Evolutionary conservation across 176 grass and related monocot species (phyloP).

Genomic region (Alloteropsis semialata): DNA sequence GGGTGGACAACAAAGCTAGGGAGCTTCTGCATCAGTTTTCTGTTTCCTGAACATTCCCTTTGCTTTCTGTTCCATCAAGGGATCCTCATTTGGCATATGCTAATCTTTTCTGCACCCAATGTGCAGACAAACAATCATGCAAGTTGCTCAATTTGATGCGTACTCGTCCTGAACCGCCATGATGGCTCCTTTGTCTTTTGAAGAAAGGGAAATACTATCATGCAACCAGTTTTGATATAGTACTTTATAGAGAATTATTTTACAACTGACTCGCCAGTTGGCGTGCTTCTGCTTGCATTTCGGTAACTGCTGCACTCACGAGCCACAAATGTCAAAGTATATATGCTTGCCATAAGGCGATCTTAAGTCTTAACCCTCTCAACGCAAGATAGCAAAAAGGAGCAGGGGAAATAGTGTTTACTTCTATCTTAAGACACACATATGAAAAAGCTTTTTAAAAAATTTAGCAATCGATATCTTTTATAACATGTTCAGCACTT

Average conservation of each 20-base stretch:
- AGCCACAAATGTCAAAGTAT: not conserved
- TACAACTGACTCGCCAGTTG: not conserved
- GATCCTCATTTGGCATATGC: conserved; percentile 13
- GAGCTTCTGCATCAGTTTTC: not conserved
- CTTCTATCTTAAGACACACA: too few relatives aligned
- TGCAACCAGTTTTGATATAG: not conserved
- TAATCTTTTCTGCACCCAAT: conserved; percentile 18
- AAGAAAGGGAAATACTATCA: not conserved
- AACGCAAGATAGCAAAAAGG: not conserved
- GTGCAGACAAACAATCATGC: conserved; percentile 12
- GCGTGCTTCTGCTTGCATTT: not conserved
- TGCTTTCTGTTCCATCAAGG: conserved; percentile 26
- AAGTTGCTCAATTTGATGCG: conserved; percentile 5
- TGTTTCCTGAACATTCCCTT: not conserved
- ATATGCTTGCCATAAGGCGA: not conserved
- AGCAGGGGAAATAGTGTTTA: not conserved
- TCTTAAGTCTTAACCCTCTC: not conserved
- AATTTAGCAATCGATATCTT: too few relatives aligned
- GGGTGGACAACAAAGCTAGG: not conserved
- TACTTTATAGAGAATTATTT: not conserved
- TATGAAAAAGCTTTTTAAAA: too few relatives aligned
- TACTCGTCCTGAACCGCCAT: not conserved
- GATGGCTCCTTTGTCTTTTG: conserved; percentile 14
- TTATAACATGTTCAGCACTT: too few relatives aligned
- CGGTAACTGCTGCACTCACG: not conserved